phyloP scores from a whole-genome alignment of 345 rosid species.

The Pistacia integerrima region DNA sequence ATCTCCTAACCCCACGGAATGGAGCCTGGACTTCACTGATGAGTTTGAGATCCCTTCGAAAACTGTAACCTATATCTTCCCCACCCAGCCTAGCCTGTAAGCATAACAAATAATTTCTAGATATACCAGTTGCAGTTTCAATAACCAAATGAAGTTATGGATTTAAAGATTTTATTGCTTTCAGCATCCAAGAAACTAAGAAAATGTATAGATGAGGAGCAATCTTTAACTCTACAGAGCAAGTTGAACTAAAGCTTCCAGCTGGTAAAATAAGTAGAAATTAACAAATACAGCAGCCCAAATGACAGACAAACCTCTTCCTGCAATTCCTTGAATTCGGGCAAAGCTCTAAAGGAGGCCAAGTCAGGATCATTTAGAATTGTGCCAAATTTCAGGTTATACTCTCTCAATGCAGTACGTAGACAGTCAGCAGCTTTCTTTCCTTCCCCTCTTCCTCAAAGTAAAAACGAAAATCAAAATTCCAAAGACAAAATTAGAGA shows the following conservation, averaged over 20 bases:
- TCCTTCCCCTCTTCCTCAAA: constrained; percentile 75
- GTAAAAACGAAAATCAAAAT: constrained; percentile 15
- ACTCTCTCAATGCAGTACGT: constrained; percentile 80
- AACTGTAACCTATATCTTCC: constrained; percentile 87
- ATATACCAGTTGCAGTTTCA: background rate
- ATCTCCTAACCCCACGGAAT: constrained; percentile 86
- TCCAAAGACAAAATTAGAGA: background rate
- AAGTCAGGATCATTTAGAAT: constrained; percentile 94
- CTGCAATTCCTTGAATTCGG: constrained; percentile 92
- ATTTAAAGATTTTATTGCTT: constrained; percentile 1
- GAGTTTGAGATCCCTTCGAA: constrained; percentile 91
- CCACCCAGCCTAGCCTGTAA: constrained; percentile 92
- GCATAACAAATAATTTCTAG: constrained; percentile 21
- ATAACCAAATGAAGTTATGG: background rate
- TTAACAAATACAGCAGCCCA: constrained; percentile 10
- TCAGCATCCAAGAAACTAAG: background rate
- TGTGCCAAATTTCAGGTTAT: constrained; percentile 86
- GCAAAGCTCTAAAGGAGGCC: constrained; percentile 89
- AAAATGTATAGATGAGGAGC: background rate
- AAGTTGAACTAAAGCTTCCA: background rate
- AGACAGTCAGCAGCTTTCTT: constrained; percentile 82
- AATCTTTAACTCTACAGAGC: background rate
- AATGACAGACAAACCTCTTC: constrained; percentile 65
- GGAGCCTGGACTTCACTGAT: constrained; percentile 98
- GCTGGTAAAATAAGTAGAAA: background rate